These are phyloP conservation scores for Tremella fuciformis DNA, from an alignment of 768 basidiomycete species.

Conservation along the genomic window DNA sequence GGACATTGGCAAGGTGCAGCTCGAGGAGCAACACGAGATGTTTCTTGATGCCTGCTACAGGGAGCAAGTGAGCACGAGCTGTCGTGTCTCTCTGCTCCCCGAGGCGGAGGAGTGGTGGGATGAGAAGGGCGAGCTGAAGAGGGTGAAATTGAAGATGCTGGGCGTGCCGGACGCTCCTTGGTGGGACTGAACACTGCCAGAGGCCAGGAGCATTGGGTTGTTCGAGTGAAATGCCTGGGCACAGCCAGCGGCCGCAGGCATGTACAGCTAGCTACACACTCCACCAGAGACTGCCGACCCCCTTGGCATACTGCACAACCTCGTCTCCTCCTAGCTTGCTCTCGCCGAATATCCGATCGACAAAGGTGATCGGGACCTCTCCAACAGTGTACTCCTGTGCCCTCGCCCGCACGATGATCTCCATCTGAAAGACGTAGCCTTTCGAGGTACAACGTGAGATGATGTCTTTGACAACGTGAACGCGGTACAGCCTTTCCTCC, in stretches of 20 bases:
- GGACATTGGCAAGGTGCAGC: conserved; percentile 2
- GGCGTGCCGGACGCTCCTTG: neutral
- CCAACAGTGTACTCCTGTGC: conserved; percentile 80
- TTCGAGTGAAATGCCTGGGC: no score
- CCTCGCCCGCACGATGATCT: conserved; percentile 90
- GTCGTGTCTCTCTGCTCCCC: conserved; percentile 6
- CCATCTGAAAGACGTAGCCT: conserved; percentile 97
- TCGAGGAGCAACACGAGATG: neutral
- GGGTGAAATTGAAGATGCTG: conserved; percentile 1
- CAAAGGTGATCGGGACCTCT: conserved; percentile 90
- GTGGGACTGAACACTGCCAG: neutral
- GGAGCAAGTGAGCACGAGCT: neutral
- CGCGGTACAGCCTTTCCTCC: conserved; percentile 66
- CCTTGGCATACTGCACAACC: conserved; percentile 79
- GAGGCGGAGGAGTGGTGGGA: conserved; percentile 13
- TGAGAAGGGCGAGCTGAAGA: conserved; percentile 6
- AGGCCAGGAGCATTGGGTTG: no score
- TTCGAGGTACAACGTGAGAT: conserved; percentile 80
- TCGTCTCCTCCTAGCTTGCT: conserved; percentile 87
- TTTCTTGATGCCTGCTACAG: conserved; percentile 3
- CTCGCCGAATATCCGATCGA: conserved; percentile 88
- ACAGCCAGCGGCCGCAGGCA: no score
- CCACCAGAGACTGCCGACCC: conserved; percentile 75
- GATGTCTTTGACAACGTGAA: conserved; percentile 72
- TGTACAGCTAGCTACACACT: conserved; percentile 57